phyloP scores from a whole-genome alignment of 441 rosid species.

The Syzygium syzygioides region DNA sequence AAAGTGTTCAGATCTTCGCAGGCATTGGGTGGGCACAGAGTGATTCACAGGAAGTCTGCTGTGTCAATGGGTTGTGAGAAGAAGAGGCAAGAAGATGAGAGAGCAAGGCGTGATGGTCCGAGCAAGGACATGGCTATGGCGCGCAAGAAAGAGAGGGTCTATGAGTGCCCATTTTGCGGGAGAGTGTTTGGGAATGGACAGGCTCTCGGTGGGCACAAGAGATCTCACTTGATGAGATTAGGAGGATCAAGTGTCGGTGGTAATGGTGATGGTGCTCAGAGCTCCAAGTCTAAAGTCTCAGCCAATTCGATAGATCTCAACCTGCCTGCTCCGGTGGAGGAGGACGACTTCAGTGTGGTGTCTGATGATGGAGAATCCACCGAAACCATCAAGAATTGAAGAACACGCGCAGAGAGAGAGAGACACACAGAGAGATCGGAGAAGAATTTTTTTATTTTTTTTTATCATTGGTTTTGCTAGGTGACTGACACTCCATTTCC shows the following conservation, averaged over 20 bases:
- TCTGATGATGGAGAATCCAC: slow-evolving; percentile 35
- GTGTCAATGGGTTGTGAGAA: neutral
- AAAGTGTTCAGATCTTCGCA: slow-evolving; percentile 44
- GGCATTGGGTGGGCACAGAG: slow-evolving; percentile 40
- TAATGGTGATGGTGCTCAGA: slow-evolving; percentile 13
- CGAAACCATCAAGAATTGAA: neutral
- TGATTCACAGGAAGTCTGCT: slow-evolving; percentile 16
- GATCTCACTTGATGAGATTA: slow-evolving; percentile 31
- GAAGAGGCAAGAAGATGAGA: neutral
- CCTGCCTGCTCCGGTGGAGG: slow-evolving; percentile 60
- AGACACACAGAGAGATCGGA: neutral
- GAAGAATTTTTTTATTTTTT: neutral
- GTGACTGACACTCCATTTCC: neutral
- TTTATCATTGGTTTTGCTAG: neutral
- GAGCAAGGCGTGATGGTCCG: neutral
- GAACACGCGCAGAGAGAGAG: neutral
- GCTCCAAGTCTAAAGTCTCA: slow-evolving; percentile 1
- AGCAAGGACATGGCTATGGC: neutral
- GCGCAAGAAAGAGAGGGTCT: slow-evolving; percentile 19
- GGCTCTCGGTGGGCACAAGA: slow-evolving; percentile 49
- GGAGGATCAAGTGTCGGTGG: neutral
- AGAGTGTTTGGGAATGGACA: slow-evolving; percentile 40
- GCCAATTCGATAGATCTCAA: slow-evolving; percentile 57
- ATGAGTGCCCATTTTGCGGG: slow-evolving; percentile 37
- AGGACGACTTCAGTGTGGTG: slow-evolving; percentile 48